Evolutionary conservation across 2,329 filamentous ascomycete genomes (phyloP).

Genomic region (Penicillium janthinellum): DNA sequence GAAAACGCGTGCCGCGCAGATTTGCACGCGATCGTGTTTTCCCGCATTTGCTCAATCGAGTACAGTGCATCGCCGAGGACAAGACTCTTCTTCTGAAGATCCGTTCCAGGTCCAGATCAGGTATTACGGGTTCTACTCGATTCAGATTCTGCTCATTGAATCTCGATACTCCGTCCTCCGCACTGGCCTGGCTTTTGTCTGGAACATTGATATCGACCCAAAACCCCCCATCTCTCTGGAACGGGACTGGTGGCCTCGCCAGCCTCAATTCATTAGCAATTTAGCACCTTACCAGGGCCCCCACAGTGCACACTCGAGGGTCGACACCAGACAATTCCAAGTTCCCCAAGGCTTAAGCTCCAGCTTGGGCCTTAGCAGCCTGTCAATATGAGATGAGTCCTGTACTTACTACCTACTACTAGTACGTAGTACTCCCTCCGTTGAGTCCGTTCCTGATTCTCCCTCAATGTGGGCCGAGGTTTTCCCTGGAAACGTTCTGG

Average conservation of each 20-base stretch:
- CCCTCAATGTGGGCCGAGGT: background rate
- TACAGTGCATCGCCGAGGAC: background rate
- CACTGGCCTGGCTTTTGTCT: background rate
- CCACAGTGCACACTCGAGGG: background rate
- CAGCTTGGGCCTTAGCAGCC: conserved; percentile 1
- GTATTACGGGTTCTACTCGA: background rate
- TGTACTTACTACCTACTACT: background rate
- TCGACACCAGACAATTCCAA: background rate
- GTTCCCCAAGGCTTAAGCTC: background rate
- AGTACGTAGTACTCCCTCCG: too few species aligned
- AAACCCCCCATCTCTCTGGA: background rate
- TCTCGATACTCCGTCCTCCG: too few species aligned
- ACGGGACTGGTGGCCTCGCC: background rate
- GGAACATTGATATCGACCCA: background rate
- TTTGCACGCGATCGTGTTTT: conserved; percentile 5
- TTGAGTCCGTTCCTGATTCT: background rate
- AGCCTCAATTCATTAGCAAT: background rate
- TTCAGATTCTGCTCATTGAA: background rate
- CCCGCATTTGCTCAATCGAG: background rate
- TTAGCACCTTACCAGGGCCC: background rate
- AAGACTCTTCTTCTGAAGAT: background rate
- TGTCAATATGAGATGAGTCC: background rate
- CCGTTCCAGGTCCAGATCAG: too few species aligned
- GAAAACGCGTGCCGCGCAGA: conserved; percentile 13
- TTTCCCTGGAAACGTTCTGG: conserved; percentile 10